phyloP scores from a whole-genome alignment of 441 rosid species.

The Hura crepitans region DNA sequence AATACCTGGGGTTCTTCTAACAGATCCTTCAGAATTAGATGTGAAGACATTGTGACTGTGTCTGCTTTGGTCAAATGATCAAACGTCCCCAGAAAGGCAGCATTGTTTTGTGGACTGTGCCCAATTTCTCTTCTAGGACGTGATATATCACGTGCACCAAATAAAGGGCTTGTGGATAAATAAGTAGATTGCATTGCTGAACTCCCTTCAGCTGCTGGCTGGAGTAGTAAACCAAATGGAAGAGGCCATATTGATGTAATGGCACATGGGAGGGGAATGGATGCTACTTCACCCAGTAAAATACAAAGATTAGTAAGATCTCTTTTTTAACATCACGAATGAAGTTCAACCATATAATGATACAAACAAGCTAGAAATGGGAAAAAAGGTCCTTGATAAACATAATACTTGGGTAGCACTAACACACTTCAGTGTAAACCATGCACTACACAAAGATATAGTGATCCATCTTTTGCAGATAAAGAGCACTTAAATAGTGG shows the following conservation, averaged over 20 bases:
- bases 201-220: conserved; percentile 59
- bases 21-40: conserved; percentile 74
- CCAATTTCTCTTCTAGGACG: conserved; percentile 61
- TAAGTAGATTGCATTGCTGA: conserved; percentile 38
- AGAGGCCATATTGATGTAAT: conserved; percentile 88
- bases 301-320: background rate
- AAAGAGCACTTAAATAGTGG: background rate
- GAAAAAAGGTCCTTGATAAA: background rate
- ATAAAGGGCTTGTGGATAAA: conserved; percentile 48
- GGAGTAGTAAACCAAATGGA: conserved; percentile 86
- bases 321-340: conserved; percentile 3
- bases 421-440: background rate
- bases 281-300: conserved; percentile 69
- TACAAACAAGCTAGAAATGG: conserved; percentile 15
- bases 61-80: conserved; percentile 52
- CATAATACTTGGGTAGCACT: background rate
- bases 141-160: conserved; percentile 52
- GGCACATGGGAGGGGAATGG: conserved; percentile 61
- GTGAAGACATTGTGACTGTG: conserved; percentile 50
- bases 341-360: background rate
- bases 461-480: background rate
- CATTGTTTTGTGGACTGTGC: conserved; percentile 44
- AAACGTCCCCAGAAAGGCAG: conserved; percentile 35
- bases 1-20: conserved; percentile 81
- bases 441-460: background rate